Evolutionary conservation across 192 early-diverging fungal species (phyloP), one percentile per base, ranked within the genome.

Genomic region (Spinellus fusiger): DNA sequence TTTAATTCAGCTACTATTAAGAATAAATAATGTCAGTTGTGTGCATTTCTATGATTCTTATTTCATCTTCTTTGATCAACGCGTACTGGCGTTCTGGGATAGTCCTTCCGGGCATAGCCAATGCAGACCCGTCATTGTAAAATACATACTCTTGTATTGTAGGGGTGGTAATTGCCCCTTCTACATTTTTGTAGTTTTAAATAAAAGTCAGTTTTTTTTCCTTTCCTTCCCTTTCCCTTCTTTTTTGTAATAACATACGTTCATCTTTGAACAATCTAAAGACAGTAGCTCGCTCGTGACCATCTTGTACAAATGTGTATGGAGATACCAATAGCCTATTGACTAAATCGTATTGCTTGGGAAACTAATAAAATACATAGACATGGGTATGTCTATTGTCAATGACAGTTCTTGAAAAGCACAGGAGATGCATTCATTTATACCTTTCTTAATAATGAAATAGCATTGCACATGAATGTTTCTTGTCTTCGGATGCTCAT

Each of bases 201-300:
- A 59, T 37, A 10, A 28, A 44, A 56, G 26, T 56, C 7, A 56
- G 4, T 23, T n/a, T 37, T 6, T 9, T 9, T 9, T 13, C 35
- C 6, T 9, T 13, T 9, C 13, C 13, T 37, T 37, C n/a, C n/a
- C n/a, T 6, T 9, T 9, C 6, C 35, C 35, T 9, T 9, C 35
- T 9, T 37, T 37, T 37, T 37, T 9, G 13, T 44, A 44, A 44
- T 47, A 56, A 58, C 62, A 44, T 73, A 77, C 81, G 69, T 60
- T 75, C 83, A 54, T 70, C 70, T n/a, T 68, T 73, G 47, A 86
- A 80, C 9, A 88, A 64, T 22, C 80, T 73, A 34, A 80, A 85
- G 12, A 86, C 80, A 28, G 69, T 56, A 25, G 79, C 72, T 13
- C 86, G 68, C 35, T 88, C 86, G 37, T 59, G 49, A 7, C 79